Evolutionary conservation across 2,329 filamentous ascomycete species (phyloP).

Genomic region (Beauveria sp.): DNA sequence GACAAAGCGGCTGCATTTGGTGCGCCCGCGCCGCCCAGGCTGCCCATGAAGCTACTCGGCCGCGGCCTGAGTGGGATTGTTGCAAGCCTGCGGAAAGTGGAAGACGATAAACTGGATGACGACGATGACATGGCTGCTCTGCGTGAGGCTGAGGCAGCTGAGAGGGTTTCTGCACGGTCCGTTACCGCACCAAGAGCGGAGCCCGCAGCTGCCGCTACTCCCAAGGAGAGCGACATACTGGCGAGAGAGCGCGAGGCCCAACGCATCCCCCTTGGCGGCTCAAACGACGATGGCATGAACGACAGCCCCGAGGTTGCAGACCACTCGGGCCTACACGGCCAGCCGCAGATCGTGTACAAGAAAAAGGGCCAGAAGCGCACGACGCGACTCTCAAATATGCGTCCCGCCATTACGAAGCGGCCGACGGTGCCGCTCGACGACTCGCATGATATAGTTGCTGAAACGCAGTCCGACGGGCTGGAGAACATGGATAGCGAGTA

Average conservation of each 20-base stretch:
- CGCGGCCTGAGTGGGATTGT: conserved; percentile 69
- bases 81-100: conserved; percentile 59
- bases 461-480: conserved; percentile 19
- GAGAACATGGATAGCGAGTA: conserved; percentile 13
- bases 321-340: conserved; percentile 45
- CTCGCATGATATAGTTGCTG: conserved; percentile 25
- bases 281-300: conserved; percentile 54
- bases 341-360: conserved; percentile 60
- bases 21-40: conserved; percentile 40
- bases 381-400: conserved; percentile 61
- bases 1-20: conserved; percentile 48
- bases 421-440: conserved; percentile 26
- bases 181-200: conserved; percentile 15
- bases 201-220: conserved; percentile 10
- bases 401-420: conserved; percentile 42
- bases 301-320: conserved; percentile 46
- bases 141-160: conserved; percentile 57
- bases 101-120: conserved; percentile 63
- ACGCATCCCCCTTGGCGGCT: conserved; percentile 48
- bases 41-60: conserved; percentile 55
- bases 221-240: conserved; percentile 27
- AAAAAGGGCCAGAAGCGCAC: conserved; percentile 80
- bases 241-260: conserved; percentile 36
- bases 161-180: conserved; percentile 19
- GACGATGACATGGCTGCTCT: conserved; percentile 71